These are phyloP conservation scores for Dothiorella sarmentorum DNA, from an alignment of 2,329 filamentous ascomycete genomes.

Conservation along the genomic window DNA sequence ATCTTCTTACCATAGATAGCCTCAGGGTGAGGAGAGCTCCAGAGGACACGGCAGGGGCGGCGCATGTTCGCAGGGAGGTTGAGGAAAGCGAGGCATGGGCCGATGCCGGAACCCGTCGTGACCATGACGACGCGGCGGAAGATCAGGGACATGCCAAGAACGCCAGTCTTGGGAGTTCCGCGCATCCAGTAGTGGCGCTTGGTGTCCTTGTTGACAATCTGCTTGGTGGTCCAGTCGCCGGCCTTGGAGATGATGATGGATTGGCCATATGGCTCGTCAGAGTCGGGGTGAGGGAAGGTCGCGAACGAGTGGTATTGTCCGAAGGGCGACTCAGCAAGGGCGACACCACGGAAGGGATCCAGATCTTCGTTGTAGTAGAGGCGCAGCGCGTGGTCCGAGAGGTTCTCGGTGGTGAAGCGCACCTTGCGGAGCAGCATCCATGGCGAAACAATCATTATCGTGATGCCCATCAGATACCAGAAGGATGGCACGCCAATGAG, in stretches of 20 bases:
- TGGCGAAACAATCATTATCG: slow-evolving; percentile 64
- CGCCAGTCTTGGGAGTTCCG: slow-evolving; percentile 29
- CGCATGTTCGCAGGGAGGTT: slow-evolving; percentile 40
- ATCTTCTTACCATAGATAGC: slow-evolving; percentile 61
- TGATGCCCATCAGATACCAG: slow-evolving; percentile 66
- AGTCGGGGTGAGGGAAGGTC: slow-evolving; percentile 33
- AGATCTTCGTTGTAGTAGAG: slow-evolving; percentile 49
- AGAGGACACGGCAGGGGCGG: slow-evolving; percentile 58
- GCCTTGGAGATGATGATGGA: slow-evolving; percentile 35
- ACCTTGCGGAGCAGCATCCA: slow-evolving; percentile 71
- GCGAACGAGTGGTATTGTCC: slow-evolving; percentile 39
- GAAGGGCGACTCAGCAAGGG: slow-evolving; percentile 29
- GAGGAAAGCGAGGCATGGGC: slow-evolving; percentile 48
- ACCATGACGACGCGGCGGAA: slow-evolving; percentile 33
- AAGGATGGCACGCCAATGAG: slow-evolving; percentile 53
- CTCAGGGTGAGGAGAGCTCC: slow-evolving; percentile 62
- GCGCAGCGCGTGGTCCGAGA: slow-evolving; percentile 69
- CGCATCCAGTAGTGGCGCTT: slow-evolving; percentile 31
- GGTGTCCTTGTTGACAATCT: slow-evolving; percentile 26
- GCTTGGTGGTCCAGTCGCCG: slow-evolving; percentile 33
- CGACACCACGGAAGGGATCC: slow-evolving; percentile 31
- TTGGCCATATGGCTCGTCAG: slow-evolving; percentile 22
- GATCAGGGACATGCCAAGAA: slow-evolving; percentile 31
- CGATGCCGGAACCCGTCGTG: slow-evolving; percentile 36
- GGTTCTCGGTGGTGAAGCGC: slow-evolving; percentile 60